Conservation (phyloP, 768 basidiomycete genomes). For the Boletus vinaceobasis region DNA sequence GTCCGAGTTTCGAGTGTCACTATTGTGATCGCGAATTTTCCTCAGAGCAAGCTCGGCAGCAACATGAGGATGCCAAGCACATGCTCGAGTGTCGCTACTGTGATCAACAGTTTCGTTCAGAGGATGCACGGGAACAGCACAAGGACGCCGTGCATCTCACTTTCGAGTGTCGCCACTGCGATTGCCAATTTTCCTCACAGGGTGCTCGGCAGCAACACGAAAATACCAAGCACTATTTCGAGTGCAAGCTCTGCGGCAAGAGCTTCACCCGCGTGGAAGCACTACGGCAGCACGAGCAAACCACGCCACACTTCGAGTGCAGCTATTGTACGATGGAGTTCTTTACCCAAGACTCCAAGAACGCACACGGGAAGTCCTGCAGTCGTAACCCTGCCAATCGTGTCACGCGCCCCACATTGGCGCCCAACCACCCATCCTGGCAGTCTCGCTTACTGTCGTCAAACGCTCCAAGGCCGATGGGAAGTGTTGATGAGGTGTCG, state of each 20-base stretch:
- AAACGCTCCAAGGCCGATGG: background rate
- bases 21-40: slow-evolving; percentile 7
- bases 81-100: background rate
- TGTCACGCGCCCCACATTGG: background rate
- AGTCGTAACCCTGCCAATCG: background rate
- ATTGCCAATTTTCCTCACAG: slow-evolving; percentile 1
- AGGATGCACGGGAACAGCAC: background rate
- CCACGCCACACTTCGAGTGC: slow-evolving; percentile 3
- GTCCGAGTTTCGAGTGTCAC: slow-evolving; percentile 3
- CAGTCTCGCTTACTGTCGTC: background rate
- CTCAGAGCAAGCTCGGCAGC: background rate
- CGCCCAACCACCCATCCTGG: background rate
- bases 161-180: slow-evolving; percentile 13
- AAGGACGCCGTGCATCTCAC: background rate
- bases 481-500: background rate
- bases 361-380: slow-evolving; percentile 8
- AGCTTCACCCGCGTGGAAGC: background rate
- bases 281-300: background rate
- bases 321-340: background rate
- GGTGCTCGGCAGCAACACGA: slow-evolving; percentile 11
- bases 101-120: background rate
- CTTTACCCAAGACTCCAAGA: background rate
- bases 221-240: slow-evolving; percentile 1
- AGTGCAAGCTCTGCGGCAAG: background rate
- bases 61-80: slow-evolving; percentile 14